Percentiles rank a stretch among this genome's conserved stretches.
Evolutionary conservation across 331 rosid genomes (phyloP).

Genomic region (Malus hybrid): DNA sequence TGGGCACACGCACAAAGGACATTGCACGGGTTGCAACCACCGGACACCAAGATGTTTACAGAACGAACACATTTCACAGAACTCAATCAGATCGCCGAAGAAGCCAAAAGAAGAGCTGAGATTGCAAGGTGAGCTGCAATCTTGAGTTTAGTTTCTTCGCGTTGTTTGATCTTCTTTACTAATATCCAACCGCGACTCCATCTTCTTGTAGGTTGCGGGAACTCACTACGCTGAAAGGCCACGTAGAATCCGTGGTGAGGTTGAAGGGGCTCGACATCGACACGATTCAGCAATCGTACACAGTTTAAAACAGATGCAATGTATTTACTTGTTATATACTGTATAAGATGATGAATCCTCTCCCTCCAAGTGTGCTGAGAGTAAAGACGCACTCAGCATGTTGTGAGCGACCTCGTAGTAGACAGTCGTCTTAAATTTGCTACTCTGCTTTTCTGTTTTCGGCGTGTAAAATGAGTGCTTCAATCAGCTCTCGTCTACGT

Average conservation of each 20-base stretch:
- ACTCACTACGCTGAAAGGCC: constrained; percentile 88
- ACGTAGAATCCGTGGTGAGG: constrained; percentile 96
- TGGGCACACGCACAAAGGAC: constrained; percentile 99
- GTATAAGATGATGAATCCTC: constrained; percentile 8
- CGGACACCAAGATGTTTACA: constrained; percentile 74
- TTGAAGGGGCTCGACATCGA: constrained; percentile 95
- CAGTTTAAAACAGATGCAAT: constrained; percentile 44
- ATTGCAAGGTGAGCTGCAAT: constrained; percentile 60
- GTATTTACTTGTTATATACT: constrained; percentile 4
- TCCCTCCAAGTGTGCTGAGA: not conserved
- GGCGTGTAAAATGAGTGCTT: constrained; percentile 8
- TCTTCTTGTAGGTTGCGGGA: constrained; percentile 75
- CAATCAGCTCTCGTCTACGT: not conserved
- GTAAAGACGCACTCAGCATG: constrained; percentile 16
- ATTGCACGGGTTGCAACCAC: constrained; percentile 83
- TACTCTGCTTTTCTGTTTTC: not conserved
- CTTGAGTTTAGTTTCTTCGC: not conserved
- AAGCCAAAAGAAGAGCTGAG: constrained; percentile 98
- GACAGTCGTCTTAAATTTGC: constrained; percentile 11
- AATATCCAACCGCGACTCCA: not conserved
- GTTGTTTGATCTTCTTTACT: not conserved
- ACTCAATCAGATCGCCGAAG: constrained; percentile 96
- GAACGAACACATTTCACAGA: constrained; percentile 76
- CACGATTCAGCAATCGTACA: constrained; percentile 96
- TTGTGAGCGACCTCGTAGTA: constrained; percentile 3